Conservation (phyloP, 108 stramenopile genomes). For the Cyclotella distinguenda region DNA sequence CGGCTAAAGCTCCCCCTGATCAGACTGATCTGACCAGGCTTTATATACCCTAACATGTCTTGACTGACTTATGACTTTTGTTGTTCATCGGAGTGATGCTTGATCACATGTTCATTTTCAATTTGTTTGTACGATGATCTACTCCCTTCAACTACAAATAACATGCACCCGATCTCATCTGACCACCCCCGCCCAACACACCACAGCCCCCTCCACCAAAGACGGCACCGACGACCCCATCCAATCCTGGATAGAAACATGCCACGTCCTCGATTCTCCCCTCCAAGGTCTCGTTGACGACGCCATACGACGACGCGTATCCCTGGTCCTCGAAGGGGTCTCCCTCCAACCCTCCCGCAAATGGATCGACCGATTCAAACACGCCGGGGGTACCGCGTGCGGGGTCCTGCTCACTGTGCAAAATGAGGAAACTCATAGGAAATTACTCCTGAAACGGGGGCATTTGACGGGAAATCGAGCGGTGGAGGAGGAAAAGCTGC, state of each 20-base stretch:
- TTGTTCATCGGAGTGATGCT: too few species aligned
- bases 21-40: too few species aligned
- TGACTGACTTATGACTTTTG: too few species aligned
- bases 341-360: slow-evolving; percentile 47
- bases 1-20: too few species aligned
- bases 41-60: too few species aligned
- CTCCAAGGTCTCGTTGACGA: slow-evolving; percentile 61
- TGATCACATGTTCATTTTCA: too few species aligned
- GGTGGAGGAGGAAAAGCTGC: slow-evolving; percentile 49
- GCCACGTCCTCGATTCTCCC: slow-evolving; percentile 46
- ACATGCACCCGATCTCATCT: too few species aligned
- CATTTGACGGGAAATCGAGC: slow-evolving; percentile 49
- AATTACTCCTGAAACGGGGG: slow-evolving; percentile 50
- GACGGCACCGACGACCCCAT: slow-evolving; percentile 57
- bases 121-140: too few species aligned
- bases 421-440: slow-evolving; percentile 57
- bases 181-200: not conserved
- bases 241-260: slow-evolving; percentile 62
- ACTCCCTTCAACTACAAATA: too few species aligned
- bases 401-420: slow-evolving; percentile 54
- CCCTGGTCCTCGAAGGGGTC: slow-evolving; percentile 69
- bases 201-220: slow-evolving; percentile 26
- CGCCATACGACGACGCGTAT: slow-evolving; percentile 51
- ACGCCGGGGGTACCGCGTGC: slow-evolving; percentile 51
- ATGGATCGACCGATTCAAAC: slow-evolving; percentile 52